These are phyloP conservation scores for Backusella sp. DNA, from an alignment of 192 early-diverging fungal species.

Conservation along the genomic window DNA sequence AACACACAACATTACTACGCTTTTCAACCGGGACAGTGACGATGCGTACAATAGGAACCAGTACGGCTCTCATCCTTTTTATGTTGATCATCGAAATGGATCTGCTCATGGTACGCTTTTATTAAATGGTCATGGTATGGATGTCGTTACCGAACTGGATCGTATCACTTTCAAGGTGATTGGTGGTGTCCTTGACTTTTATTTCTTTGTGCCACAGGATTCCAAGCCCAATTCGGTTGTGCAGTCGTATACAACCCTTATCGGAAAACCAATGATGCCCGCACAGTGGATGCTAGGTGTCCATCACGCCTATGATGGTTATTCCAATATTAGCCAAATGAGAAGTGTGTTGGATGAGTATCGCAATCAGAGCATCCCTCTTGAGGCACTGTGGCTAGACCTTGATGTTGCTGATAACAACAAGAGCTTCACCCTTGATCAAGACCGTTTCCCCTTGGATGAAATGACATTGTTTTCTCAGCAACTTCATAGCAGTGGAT, in stretches of 20 bases:
- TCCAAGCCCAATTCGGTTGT: constrained; percentile 41
- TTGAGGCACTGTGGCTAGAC: constrained; percentile 51
- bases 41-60: constrained; percentile 34
- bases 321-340: constrained; percentile 51
- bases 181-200: constrained; percentile 66
- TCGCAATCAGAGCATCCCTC: constrained; percentile 50
- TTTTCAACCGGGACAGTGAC: not conserved
- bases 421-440: constrained; percentile 61
- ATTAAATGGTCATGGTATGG: constrained; percentile 69
- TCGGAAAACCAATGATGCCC: constrained; percentile 60
- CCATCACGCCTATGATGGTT: constrained; percentile 42
- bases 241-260: constrained; percentile 52
- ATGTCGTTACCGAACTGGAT: constrained; percentile 42
- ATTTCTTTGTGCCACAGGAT: constrained; percentile 52
- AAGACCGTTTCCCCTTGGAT: constrained; percentile 46
- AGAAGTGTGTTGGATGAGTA: constrained; percentile 52
- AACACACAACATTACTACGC: constrained; percentile 20
- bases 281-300: constrained; percentile 36
- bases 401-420: constrained; percentile 67
- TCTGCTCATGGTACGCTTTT: constrained; percentile 52
- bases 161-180: constrained; percentile 63
- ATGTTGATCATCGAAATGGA: constrained; percentile 59
- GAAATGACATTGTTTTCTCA: constrained; percentile 46
- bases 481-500: constrained; percentile 42
- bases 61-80: constrained; percentile 67